Base-by-base conservation (phyloP, 768 basidiomycete genomes). In the Leucosporidium scottii region DNA sequence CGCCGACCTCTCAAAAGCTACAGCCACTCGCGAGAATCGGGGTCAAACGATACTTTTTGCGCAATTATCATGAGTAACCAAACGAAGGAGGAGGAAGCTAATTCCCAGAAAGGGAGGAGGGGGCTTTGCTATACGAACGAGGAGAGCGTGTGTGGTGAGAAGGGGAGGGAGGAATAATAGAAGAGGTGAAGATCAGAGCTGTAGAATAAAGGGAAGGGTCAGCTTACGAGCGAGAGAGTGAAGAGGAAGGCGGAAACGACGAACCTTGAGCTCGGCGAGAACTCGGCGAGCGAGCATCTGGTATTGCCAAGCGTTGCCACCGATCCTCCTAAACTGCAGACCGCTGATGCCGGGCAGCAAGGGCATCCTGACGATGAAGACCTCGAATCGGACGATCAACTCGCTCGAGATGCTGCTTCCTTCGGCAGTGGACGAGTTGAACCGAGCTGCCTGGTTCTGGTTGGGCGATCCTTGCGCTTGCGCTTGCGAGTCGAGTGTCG, bases 291-390 rank as follows among this genome's bases (percentile, higher is more conserved):
- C 72, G 50, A 98, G 83, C 90, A 92, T 92, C 77, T 93, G 91
- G 78, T 98, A 97, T 79, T 96, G 92, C 93, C 93, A 97, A 0
- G 88, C 90, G 72, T 94, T 90, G 1, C 93, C 93, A 31, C 89
- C 85, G 1, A 87, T 84, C 68, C 94, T 83, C 58, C 94, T 86
- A 81, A 97, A 98, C 76, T 98, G 94, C 55, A 98, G 88, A 4
- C 94, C 93, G 78, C 97, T 90, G 18, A 76, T 67, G 25, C 74
- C 74, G 4, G 73, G 74, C 25, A 98, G 79, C 4, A 92, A 91
- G 59, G 97, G 80, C 86, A 93, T 93, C 85, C 97, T 97, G 77
- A 99, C 91, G 72, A 99, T 88, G 77, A 89, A 93, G 67, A 98
- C 90, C 79, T 99, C 94, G 78, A 98, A 99, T 69, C 91, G 84